phyloP scores from a whole-genome alignment of 371 early-diverging fungal species.

The Apophysomyces elegans region DNA sequence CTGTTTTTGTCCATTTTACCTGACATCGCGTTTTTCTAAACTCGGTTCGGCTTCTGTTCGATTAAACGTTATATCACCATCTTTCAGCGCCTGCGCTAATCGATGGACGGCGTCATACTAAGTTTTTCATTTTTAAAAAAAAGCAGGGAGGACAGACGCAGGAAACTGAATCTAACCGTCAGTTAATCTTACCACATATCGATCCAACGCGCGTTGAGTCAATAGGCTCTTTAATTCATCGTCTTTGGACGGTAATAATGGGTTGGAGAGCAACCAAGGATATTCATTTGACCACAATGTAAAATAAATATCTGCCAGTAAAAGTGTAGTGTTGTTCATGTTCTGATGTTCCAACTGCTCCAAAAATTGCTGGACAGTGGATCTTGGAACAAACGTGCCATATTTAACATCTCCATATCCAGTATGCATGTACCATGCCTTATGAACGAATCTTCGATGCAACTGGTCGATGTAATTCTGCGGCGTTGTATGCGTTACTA shows the following conservation, averaged over 20 bases:
- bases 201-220: slow-evolving; percentile 15
- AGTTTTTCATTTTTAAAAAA: neutral
- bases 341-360: slow-evolving; percentile 43
- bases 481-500: slow-evolving; percentile 58
- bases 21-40: slow-evolving; percentile 24
- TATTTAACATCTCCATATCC: slow-evolving; percentile 67
- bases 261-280: slow-evolving; percentile 64
- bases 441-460: slow-evolving; percentile 59
- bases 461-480: slow-evolving; percentile 55
- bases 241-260: slow-evolving; percentile 28
- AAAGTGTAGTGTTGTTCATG: slow-evolving; percentile 39
- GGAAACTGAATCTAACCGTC: no score
- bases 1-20: slow-evolving; percentile 14
- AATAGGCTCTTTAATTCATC: slow-evolving; percentile 17
- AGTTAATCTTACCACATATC: slow-evolving; percentile 21
- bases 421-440: slow-evolving; percentile 49
- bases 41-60: slow-evolving; percentile 10
- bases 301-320: slow-evolving; percentile 56
- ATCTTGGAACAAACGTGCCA: slow-evolving; percentile 58
- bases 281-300: slow-evolving; percentile 65
- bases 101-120: slow-evolving; percentile 36
- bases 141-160: no score
- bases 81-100: slow-evolving; percentile 21
- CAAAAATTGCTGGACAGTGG: slow-evolving; percentile 52
- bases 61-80: neutral